These are phyloP conservation scores for Steccherinum ochraceum DNA, from an alignment of 768 basidiomycete genomes.

Conservation along the genomic window DNA sequence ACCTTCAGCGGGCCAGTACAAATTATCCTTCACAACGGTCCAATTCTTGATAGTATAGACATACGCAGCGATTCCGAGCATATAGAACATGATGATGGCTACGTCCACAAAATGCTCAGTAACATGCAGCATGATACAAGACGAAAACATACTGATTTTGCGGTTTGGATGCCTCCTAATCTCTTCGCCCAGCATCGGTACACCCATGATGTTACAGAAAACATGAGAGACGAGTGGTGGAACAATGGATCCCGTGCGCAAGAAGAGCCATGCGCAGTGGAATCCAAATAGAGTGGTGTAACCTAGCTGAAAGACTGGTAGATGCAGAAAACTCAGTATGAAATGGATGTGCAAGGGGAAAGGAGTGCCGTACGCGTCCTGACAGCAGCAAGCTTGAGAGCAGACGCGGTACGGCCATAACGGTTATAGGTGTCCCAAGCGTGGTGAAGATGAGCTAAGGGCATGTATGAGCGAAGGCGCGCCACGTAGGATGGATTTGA, in stretches of 20 bases:
- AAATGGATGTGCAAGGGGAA: background rate
- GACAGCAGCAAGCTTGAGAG: constrained; percentile 56
- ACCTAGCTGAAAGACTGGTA: constrained; percentile 72
- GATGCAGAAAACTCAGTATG: background rate
- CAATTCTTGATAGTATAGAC: constrained; percentile 43
- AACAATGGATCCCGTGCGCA: constrained; percentile 77
- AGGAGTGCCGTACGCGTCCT: constrained; percentile 38
- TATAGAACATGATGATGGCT: constrained; percentile 54
- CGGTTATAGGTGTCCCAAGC: constrained; percentile 80
- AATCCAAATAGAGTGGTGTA: constrained; percentile 95
- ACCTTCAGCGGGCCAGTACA: constrained; percentile 35
- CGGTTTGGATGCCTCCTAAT: constrained; percentile 37
- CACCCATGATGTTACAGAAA: constrained; percentile 93
- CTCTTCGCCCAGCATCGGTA: constrained; percentile 65
- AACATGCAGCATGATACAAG: too few relatives aligned
- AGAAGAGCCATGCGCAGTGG: constrained; percentile 78
- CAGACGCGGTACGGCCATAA: constrained; percentile 60
- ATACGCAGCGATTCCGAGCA: constrained; percentile 56
- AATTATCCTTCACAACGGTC: constrained; percentile 33
- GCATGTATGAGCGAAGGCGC: background rate
- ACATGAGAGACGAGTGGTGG: constrained; percentile 77
- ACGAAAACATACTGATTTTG: constrained; percentile 40
- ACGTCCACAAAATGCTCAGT: constrained; percentile 7
- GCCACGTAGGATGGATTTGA: constrained; percentile 4
- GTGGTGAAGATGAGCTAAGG: constrained; percentile 85